A percentile compares a stretch with the other conserved stretches of the same genome.
Conservation (phyloP, 2,329 filamentous ascomycete species). For the Leptographium galeiforme region DNA sequence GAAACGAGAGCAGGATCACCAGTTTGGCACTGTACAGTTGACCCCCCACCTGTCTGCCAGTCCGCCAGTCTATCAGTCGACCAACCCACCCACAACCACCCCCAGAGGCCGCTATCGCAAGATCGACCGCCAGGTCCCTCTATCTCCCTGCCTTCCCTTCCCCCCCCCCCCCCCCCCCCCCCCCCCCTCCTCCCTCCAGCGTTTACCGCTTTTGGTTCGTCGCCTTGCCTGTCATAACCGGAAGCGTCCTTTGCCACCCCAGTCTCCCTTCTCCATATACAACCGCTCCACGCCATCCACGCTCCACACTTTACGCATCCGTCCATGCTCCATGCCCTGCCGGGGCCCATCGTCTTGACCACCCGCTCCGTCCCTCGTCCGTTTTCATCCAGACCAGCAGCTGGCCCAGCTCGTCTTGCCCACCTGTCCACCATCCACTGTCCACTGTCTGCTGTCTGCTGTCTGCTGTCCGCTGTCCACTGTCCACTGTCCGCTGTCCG, state of each 20-base stretch:
- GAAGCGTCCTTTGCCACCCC: neutral
- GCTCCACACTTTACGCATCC: neutral
- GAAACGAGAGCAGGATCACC: no score
- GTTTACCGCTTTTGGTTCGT: slow-evolving; percentile 1
- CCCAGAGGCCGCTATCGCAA: neutral
- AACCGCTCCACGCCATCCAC: neutral
- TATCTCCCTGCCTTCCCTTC: neutral
- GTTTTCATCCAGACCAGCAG: neutral
- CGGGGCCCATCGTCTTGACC: neutral
- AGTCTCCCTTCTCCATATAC: neutral
- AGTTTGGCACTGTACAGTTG: no score
- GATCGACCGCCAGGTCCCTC: neutral
- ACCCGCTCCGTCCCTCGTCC: neutral
- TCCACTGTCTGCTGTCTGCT: no score
- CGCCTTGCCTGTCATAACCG: neutral
- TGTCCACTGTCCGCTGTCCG: no score
- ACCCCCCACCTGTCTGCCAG: no score
- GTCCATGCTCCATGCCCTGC: no score
- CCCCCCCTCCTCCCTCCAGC: no score
- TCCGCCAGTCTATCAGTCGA: no score
- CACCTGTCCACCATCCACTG: neutral
- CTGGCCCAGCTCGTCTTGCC: neutral
- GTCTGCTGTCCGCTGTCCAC: neutral
- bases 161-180: no score
- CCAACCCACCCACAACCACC: neutral